A percentile compares a stretch with the other conserved stretches of the same genome.
These are phyloP conservation scores for Corniculantispora saksenae DNA, from an alignment of 2,329 filamentous ascomycete genomes.

Conservation along the genomic window DNA sequence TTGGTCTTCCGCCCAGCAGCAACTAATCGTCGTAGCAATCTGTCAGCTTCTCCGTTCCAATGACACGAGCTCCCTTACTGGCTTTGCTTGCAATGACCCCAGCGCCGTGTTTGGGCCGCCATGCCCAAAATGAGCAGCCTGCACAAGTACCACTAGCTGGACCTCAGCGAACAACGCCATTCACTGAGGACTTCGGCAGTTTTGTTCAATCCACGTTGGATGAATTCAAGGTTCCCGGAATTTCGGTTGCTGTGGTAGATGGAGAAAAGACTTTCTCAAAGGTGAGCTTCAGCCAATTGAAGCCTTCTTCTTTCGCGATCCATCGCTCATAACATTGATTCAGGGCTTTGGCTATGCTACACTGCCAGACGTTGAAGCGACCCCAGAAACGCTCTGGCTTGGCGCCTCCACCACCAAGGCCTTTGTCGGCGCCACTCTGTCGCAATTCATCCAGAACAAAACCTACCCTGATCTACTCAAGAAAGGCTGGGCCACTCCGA, in stretches of 20 bases:
- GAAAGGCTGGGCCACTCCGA: conserved; percentile 44
- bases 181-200: not conserved
- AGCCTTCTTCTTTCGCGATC: too few species aligned
- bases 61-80: not conserved
- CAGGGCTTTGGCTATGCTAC: conserved; percentile 9
- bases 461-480: not conserved
- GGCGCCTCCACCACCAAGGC: conserved; percentile 54
- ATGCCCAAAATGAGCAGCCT: not conserved
- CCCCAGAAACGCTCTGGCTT: conserved; percentile 49
- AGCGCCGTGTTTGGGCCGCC: not conserved
- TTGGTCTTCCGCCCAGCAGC: not conserved
- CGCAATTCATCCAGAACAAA: conserved; percentile 47
- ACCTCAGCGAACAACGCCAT: not conserved
- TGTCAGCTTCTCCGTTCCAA: not conserved
- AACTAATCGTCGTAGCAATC: not conserved
- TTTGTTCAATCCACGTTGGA: conserved; percentile 22
- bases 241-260: conserved; percentile 50
- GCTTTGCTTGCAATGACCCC: not conserved
- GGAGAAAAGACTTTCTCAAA: conserved; percentile 42
- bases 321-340: not conserved
- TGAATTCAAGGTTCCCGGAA: conserved; percentile 49
- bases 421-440: conserved; percentile 47
- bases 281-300: conserved; percentile 27
- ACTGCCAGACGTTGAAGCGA: conserved; percentile 39
- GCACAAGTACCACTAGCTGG: not conserved